Conservation (phyloP, 805 yeast genomes). For the Saccharomyces mikatae region DNA sequence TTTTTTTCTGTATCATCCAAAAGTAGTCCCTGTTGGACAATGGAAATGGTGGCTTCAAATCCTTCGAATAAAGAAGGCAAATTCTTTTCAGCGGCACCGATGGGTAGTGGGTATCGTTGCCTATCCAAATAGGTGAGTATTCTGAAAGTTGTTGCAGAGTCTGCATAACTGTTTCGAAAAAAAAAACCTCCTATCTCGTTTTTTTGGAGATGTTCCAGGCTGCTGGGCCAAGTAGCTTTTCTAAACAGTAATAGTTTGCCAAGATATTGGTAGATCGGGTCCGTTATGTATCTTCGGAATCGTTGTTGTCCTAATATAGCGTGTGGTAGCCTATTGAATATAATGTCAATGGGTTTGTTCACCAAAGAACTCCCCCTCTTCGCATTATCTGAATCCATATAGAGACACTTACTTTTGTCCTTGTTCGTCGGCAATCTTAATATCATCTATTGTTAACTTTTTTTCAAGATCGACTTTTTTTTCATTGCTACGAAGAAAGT, state of each 20-base stretch:
- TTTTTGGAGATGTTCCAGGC: not conserved
- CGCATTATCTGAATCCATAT: not conserved
- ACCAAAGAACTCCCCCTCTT: not conserved
- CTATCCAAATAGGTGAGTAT: conserved; percentile 43
- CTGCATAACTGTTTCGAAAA: conserved; percentile 32
- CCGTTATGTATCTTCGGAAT: not conserved
- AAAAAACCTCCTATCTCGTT: conserved; percentile 4
- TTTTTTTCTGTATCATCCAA: not conserved
- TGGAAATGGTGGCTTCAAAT: conserved; percentile 50
- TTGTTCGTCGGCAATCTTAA: not conserved
- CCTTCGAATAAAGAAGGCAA: conserved; percentile 62
- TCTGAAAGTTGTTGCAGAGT: conserved; percentile 37
- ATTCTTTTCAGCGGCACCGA: conserved; percentile 39
- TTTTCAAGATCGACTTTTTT: not conserved
- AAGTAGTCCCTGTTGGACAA: conserved; percentile 18
- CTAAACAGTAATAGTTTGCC: conserved; percentile 13
- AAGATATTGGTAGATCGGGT: not conserved
- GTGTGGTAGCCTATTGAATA: not conserved
- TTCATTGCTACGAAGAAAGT: not conserved
- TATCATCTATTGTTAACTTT: not conserved
- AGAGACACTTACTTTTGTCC: not conserved
- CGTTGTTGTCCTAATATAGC: not conserved
- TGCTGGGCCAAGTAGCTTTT: conserved; percentile 15
- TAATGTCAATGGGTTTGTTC: not conserved
- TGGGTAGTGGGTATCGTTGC: conserved; percentile 29